phyloP scores from a whole-genome alignment of 495 filamentous ascomycete genomes.

The Usnea hakonensis region DNA sequence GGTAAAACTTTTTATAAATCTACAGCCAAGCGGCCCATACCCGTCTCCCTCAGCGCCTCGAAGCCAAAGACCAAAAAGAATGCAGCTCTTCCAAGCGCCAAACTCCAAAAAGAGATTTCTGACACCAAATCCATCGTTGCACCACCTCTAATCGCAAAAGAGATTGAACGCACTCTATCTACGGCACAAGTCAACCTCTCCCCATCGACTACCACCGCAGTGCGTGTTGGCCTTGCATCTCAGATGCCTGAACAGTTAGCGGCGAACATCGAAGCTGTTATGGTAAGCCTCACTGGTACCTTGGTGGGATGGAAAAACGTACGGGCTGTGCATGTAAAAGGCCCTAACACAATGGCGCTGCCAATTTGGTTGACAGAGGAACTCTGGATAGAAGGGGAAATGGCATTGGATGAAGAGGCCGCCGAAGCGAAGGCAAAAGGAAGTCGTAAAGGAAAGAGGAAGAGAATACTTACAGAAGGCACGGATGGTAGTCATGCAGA shows the following conservation, averaged over 20 bases:
- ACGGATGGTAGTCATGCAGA: constrained; percentile 23
- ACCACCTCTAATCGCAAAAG: constrained; percentile 52
- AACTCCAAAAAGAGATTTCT: constrained; percentile 33
- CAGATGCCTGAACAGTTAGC: constrained; percentile 67
- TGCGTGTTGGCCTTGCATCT: constrained; percentile 63
- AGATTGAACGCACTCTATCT: constrained; percentile 62
- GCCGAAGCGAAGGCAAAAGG: constrained; percentile 40
- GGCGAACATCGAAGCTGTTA: constrained; percentile 70
- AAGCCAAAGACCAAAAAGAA: constrained; percentile 49
- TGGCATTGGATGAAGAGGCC: constrained; percentile 56
- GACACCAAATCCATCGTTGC: constrained; percentile 35
- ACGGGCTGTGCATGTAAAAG: constrained; percentile 79
- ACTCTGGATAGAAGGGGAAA: constrained; percentile 74
- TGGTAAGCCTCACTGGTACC: constrained; percentile 59
- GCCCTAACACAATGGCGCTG: constrained; percentile 72
- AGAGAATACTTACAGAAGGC: constrained; percentile 42
- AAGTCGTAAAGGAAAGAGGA: constrained; percentile 56
- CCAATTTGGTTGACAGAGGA: constrained; percentile 89
- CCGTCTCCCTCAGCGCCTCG: constrained; percentile 61
- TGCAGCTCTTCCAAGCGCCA: constrained; percentile 28
- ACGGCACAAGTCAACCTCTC: constrained; percentile 67
- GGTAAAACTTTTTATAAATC: constrained; percentile 82
- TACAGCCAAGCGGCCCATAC: constrained; percentile 75
- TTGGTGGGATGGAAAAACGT: constrained; percentile 81
- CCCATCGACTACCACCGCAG: constrained; percentile 53